Conservation (phyloP, 495 filamentous ascomycete genomes). For the Tuber brumale region DNA sequence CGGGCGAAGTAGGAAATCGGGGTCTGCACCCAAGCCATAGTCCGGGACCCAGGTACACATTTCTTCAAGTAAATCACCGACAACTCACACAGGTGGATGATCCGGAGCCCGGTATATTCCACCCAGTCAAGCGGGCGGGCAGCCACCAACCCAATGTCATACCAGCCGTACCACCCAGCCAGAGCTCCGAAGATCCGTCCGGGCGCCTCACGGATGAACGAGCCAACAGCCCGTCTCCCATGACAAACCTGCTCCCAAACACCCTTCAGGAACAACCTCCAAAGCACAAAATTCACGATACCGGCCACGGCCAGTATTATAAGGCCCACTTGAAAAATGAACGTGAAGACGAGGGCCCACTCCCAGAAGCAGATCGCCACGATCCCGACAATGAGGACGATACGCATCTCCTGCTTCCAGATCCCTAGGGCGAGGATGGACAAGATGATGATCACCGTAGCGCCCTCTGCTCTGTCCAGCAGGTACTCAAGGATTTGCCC, state of each 20-base stretch:
- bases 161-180: background rate
- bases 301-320: background rate
- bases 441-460: background rate
- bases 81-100: background rate
- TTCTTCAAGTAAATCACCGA: background rate
- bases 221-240: background rate
- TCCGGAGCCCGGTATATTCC: background rate
- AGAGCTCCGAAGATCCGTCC: background rate
- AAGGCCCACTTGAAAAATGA: background rate
- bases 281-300: background rate
- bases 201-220: background rate
- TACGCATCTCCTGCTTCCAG: background rate
- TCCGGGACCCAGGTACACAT: background rate
- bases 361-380: background rate
- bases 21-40: background rate
- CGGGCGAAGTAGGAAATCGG: background rate
- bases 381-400: background rate
- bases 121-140: background rate
- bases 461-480: background rate
- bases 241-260: background rate
- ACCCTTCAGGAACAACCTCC: background rate
- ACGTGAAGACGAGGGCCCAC: background rate
- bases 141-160: background rate
- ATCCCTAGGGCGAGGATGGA: background rate
- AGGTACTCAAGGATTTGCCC: background rate